Conservation (phyloP, 208 protist genomes). For the Crithidia brevicula region DNA sequence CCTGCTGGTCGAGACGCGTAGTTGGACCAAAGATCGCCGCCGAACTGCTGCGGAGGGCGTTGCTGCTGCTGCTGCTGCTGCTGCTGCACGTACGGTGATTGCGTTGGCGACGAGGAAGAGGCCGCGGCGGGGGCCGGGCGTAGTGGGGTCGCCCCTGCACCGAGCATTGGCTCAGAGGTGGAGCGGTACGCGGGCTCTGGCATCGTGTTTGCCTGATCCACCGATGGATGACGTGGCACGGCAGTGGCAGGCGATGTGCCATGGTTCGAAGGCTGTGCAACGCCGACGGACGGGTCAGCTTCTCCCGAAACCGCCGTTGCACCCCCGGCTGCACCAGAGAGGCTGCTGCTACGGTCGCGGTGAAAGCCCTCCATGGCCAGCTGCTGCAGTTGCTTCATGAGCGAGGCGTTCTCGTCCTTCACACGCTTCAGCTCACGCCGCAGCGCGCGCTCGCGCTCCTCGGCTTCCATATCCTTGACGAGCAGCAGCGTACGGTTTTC, state of each 20-base stretch:
- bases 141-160: not conserved
- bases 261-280: not conserved
- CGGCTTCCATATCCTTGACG: constrained; percentile 59
- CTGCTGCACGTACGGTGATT: too few species aligned
- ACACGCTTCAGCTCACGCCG: constrained; percentile 28
- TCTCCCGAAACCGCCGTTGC: not conserved
- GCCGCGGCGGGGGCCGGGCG: not conserved
- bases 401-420: constrained; percentile 37
- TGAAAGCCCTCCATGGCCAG: constrained; percentile 31
- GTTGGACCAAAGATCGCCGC: constrained; percentile 24
- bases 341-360: constrained; percentile 21
- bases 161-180: not conserved
- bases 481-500: constrained; percentile 55
- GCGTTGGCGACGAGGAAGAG: not conserved
- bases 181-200: not conserved
- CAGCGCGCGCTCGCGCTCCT: constrained; percentile 55
- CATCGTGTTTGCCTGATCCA: constrained; percentile 3
- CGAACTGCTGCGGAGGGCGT: constrained; percentile 5
- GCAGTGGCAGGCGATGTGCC: not conserved
- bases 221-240: not conserved
- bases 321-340: not conserved
- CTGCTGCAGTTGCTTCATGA: constrained; percentile 46
- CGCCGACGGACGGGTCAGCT: not conserved
- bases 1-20: not conserved
- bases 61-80: not conserved